Percentiles rank a stretch among this genome's conserved stretches.
Evolutionary conservation across 495 filamentous ascomycete genomes (phyloP).

Genomic region (Evansstolkia leycettana): DNA sequence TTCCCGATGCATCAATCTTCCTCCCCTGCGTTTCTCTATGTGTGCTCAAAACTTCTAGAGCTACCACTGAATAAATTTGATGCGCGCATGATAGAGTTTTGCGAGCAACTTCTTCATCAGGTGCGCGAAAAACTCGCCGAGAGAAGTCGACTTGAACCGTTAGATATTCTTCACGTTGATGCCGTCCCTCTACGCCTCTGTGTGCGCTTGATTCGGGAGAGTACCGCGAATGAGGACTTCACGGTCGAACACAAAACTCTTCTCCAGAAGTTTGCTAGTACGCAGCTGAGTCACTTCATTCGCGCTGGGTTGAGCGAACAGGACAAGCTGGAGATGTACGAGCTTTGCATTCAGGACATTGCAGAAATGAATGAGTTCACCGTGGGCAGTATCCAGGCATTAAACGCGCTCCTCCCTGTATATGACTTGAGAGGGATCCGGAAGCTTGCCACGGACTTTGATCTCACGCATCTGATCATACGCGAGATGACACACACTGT

Average conservation of each 20-base stretch:
- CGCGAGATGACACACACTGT: constrained; percentile 37
- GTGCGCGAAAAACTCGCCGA: constrained; percentile 22
- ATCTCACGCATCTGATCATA: constrained; percentile 38
- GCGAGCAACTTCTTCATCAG: constrained; percentile 23
- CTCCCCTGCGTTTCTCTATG: constrained; percentile 44
- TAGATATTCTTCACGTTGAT: constrained; percentile 16
- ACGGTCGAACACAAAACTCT: constrained; percentile 25
- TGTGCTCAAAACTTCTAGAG: constrained; percentile 61
- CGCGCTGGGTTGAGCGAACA: constrained; percentile 33
- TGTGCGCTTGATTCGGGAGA: constrained; percentile 56
- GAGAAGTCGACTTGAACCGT: constrained; percentile 6
- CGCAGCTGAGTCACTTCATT: constrained; percentile 40
- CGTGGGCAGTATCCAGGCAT: constrained; percentile 60
- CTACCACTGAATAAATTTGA: constrained; percentile 52
- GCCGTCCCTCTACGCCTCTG: constrained; percentile 36
- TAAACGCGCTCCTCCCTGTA: constrained; percentile 44
- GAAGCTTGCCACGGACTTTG: constrained; percentile 40
- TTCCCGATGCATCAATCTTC: constrained; percentile 40
- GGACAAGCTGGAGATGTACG: constrained; percentile 41
- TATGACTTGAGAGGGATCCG: constrained; percentile 34
- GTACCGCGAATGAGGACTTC: constrained; percentile 27
- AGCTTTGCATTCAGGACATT: constrained; percentile 47
- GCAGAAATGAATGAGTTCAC: constrained; percentile 39
- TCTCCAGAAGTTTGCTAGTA: constrained; percentile 47
- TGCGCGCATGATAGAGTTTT: constrained; percentile 38